Conservation (phyloP, 139 green algal species). For the Picochlorum sp. region DNA sequence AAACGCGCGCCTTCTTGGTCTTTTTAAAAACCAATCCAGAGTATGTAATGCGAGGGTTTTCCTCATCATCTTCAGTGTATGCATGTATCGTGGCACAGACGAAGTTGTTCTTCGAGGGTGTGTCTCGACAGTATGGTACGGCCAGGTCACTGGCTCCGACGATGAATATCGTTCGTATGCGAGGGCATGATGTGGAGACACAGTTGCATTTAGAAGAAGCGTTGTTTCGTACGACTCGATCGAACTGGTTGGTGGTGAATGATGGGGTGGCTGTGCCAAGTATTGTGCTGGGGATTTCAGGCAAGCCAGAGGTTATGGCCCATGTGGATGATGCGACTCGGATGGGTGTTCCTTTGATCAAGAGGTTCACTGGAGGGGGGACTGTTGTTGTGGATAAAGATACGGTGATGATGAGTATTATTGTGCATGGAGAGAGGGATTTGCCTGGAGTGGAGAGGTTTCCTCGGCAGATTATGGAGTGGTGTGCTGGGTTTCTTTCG, state of each 20-base stretch:
- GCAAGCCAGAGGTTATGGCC: slow-evolving; percentile 73
- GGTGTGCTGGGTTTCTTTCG: slow-evolving; percentile 70
- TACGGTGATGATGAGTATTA: slow-evolving; percentile 53
- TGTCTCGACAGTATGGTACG: background rate
- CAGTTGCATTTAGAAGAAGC: slow-evolving; percentile 83
- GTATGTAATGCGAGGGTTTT: too few relatives aligned
- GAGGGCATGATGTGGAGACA: slow-evolving; percentile 46
- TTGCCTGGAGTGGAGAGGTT: slow-evolving; percentile 58
- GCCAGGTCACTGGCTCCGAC: background rate
- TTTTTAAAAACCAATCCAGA: too few relatives aligned
- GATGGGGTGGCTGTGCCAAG: slow-evolving; percentile 55
- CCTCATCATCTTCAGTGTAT: too few relatives aligned
- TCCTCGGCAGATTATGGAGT: slow-evolving; percentile 86
- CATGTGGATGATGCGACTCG: slow-evolving; percentile 41
- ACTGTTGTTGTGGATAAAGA: slow-evolving; percentile 89
- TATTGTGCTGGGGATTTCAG: slow-evolving; percentile 88
- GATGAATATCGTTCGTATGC: slow-evolving; percentile 38
- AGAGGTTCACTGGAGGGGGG: slow-evolving; percentile 89
- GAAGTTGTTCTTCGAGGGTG: too few relatives aligned
- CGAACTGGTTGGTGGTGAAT: slow-evolving; percentile 86
- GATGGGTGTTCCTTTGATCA: slow-evolving; percentile 56
- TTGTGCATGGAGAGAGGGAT: slow-evolving; percentile 27
- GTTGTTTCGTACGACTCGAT: slow-evolving; percentile 48
- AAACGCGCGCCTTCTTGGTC: too few relatives aligned
- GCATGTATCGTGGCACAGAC: too few relatives aligned